Evolutionary conservation across 495 filamentous ascomycete genomes (phyloP).

Genomic region (Penicillium desertorum): DNA sequence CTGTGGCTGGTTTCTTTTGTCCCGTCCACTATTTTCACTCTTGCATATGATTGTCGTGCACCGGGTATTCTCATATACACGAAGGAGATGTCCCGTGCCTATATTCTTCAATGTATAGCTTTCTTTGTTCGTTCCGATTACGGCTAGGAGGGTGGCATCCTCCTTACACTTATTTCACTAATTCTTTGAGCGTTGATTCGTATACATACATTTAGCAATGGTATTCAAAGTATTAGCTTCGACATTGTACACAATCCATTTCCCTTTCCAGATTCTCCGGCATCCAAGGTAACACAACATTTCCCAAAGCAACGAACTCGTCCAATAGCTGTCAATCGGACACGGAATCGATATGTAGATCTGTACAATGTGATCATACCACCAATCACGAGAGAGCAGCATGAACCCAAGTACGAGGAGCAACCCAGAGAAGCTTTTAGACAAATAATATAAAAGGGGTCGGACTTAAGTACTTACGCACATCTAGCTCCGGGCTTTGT

Average conservation of each 20-base stretch:
- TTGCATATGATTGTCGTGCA: conserved; percentile 12
- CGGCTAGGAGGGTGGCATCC: not conserved
- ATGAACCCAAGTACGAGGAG: not conserved
- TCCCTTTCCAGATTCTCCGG: not conserved
- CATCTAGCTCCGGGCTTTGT: not conserved
- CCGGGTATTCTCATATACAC: conserved; percentile 30
- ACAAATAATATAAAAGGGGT: too few relatives aligned
- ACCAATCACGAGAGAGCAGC: not conserved
- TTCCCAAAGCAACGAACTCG: not conserved
- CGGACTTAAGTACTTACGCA: not conserved
- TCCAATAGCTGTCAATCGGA: not conserved
- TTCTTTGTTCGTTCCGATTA: not conserved
- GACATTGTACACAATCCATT: not conserved
- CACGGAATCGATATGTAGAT: not conserved
- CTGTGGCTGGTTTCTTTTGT: conserved; percentile 5
- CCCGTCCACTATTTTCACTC: not conserved
- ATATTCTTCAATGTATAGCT: conserved; percentile 11
- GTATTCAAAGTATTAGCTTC: not conserved
- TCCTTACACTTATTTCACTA: conserved; percentile 9
- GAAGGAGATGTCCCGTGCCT: conserved; percentile 21
- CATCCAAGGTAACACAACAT: not conserved
- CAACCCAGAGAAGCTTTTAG: not conserved
- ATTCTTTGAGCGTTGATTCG: not conserved
- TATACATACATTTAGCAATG: not conserved
- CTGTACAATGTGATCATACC: not conserved